Base-by-base conservation (phyloP, 2,329 filamentous ascomycete species). In the Pseudogymnoascus sp. region DNA sequence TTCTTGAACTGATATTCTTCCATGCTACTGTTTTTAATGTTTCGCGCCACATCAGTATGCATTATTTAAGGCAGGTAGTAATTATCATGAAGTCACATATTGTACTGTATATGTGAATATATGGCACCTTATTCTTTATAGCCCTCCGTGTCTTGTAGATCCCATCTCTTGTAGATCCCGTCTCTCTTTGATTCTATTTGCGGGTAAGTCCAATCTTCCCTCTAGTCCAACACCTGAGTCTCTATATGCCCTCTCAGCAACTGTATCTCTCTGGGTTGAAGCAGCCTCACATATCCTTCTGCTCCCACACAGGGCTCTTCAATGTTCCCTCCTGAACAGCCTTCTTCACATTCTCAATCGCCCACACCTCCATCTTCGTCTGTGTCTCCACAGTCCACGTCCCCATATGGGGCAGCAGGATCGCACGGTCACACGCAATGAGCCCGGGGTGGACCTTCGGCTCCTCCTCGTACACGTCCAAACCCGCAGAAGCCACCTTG, bases 381-480 rank as follows among this genome's bases (percentile, higher is more conserved):
- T 82, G 78, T 31, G 75, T 80, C 78, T 88, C 90, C 29, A 86
- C 77, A 0, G 89, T 93, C 81, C 84, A 91, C 0, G 91, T 96
- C 0, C 91, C 91, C 89, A 96, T 90, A 74, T 96, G 91, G 61
- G 91, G 91, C 37, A 96, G 77, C 29, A 96, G 79, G 69, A 93
- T 79, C 21, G 90, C 89, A 68, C 85, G 82, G 1, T 84, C 84
- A 71, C 93, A 93, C 14, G 78, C 76, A 13, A 93, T 68, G 44
- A 96, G 78, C 1, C 87, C 89, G 0, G 86, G 86, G 71, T 95
- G 89, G 29, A 96, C 78, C 64, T 83, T 80, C 0, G 91, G 91
- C 74, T 96, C 91, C 38, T 92, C 80, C 72, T 96, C 91, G 71
- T 86, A 96, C 60, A 96, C 91, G 72, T 96, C 91, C 4, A 96